A percentile compares a stretch with the other conserved stretches of the same genome.
Conservation (phyloP, 2,329 filamentous ascomycete species). For the Cryoendolithus antarcticus region DNA sequence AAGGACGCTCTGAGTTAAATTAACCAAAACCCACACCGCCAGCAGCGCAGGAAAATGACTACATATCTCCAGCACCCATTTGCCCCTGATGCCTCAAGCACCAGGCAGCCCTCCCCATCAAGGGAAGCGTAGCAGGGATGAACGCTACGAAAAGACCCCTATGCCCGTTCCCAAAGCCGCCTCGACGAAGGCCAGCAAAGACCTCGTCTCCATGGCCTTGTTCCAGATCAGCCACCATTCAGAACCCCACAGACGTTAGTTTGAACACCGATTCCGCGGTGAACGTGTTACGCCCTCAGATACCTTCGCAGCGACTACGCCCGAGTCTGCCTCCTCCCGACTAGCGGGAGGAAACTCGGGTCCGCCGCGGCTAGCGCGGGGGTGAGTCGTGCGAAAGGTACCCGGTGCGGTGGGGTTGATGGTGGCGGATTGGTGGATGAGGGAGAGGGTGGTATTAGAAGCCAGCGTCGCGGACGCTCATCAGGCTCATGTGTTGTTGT, state of each 20-base stretch:
- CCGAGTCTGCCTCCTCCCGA: slow-evolving; percentile 24
- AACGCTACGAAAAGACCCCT: not conserved
- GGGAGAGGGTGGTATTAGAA: slow-evolving; percentile 4
- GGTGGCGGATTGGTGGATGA: slow-evolving; percentile 1
- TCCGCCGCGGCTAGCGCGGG: slow-evolving; percentile 6
- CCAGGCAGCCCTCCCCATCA: slow-evolving; percentile 2
- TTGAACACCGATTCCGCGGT: not conserved
- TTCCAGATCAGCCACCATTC: slow-evolving; percentile 2
- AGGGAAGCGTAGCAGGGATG: slow-evolving; percentile 2
- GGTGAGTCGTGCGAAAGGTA: not conserved
- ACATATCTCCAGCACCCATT: not conserved
- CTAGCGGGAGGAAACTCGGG: slow-evolving; percentile 22
- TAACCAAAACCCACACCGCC: too few species aligned
- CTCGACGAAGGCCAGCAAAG: slow-evolving; percentile 3
- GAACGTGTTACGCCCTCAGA: slow-evolving; percentile 2
- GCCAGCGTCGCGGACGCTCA: slow-evolving; percentile 4
- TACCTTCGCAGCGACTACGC: slow-evolving; percentile 14
- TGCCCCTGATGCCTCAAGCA: not conserved
- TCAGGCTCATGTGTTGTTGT: slow-evolving; percentile 1
- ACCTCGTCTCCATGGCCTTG: slow-evolving; percentile 1
- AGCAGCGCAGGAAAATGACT: too few species aligned
- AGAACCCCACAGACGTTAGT: slow-evolving; percentile 3
- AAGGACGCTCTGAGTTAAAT: too few species aligned
- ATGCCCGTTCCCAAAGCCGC: slow-evolving; percentile 1
- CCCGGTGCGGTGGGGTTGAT: slow-evolving; percentile 5